Base-by-base conservation (phyloP, 2,329 filamentous ascomycete species). In the Colletotrichum camelliae region DNA sequence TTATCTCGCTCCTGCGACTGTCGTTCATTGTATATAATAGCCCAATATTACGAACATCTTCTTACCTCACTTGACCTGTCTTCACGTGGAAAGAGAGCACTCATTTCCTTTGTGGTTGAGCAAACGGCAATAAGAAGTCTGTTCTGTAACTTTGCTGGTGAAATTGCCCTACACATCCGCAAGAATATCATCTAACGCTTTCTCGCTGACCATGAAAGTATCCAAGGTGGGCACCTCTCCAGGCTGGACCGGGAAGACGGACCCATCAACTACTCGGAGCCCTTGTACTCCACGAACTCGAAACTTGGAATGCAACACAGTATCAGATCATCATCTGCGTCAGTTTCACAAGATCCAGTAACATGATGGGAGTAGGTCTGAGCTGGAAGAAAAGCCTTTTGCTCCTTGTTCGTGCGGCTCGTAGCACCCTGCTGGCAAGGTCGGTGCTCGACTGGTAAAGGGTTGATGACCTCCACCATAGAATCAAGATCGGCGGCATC, bases 181-280 rank as follows among this genome's bases (percentile, higher is more conserved):
- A 13, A 81, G 79, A 77, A 93, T 92, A 7, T 87, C 88, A 81
- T 92, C 91, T 5, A 89, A 89, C 2, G 91, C 91, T 86, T 93
- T 93, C 84, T 93, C 91, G 31, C 87, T 87, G 21, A 91, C 84
- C 86, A 92, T 91, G 78, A 90, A 92, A 0, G 88, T 89, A 5
- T 90, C 86, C 8, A 89, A 80, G 0, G 86, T 84, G 86, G 91
- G 69, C 85, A 88, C 77, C 5, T 82, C 78, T 21, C 91, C 91
- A 2, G 85, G 85, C 33, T 85, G 90, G 70, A 85, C 85, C 1
- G 90, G 77, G 48, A 90, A 93, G 1, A 89, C 86, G 33, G 86
- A 89, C 1, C 90, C 92, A 83, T 94, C 92, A 0, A 94, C 92
- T 4, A 93, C 91, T n/a, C 92, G 84, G 60, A 93, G 80, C 0